Evolutionary conservation across 305 asterid genomes (phyloP).

Genomic region (Solanum aculeatissimum): DNA sequence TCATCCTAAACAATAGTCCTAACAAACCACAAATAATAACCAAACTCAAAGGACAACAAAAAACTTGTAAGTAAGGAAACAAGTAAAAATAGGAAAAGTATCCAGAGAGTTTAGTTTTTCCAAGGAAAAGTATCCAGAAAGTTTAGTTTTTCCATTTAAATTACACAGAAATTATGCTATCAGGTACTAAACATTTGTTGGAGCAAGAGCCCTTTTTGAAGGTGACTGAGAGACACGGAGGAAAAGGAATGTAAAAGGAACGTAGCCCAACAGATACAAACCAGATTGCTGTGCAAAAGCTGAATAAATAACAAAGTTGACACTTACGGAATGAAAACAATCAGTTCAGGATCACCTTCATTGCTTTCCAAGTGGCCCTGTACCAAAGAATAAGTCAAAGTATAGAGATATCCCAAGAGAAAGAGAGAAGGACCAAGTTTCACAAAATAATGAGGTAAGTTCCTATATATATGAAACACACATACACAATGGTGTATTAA

Average conservation of each 20-base stretch:
- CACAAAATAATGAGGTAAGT: neutral
- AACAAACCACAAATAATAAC: no score
- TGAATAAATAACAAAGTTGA: neutral
- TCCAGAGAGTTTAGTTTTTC: neutral
- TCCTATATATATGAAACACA: neutral
- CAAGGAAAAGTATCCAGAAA: neutral
- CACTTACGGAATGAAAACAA: constrained; percentile 93
- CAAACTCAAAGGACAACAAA: neutral
- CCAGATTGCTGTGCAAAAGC: neutral
- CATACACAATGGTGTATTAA: neutral
- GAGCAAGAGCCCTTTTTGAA: neutral
- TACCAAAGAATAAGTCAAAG: neutral
- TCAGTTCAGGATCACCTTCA: constrained; percentile 91
- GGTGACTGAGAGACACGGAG: neutral
- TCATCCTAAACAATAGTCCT: no score
- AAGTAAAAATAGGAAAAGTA: neutral
- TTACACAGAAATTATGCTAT: neutral
- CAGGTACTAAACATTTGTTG: neutral
- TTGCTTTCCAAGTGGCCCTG: constrained; percentile 98
- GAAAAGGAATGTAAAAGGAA: neutral
- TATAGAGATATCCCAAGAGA: neutral
- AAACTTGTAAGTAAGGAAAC: neutral
- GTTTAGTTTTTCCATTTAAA: neutral
- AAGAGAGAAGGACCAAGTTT: neutral
- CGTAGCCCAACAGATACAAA: neutral